Conservation (phyloP, 78 protist genomes). For the Diacronema lutheri region DNA sequence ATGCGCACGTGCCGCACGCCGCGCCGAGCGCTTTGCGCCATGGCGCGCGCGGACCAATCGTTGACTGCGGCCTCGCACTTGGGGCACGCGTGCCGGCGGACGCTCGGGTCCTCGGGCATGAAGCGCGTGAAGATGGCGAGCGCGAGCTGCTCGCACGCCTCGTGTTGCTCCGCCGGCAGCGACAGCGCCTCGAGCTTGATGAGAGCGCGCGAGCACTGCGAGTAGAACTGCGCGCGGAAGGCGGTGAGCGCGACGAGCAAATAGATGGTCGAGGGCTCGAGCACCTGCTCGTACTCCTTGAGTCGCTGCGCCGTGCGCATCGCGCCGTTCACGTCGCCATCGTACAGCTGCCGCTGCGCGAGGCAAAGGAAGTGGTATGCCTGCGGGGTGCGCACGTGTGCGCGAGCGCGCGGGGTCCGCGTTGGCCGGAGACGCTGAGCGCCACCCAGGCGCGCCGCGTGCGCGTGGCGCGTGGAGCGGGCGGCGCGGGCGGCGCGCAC, state of each 20-base stretch:
- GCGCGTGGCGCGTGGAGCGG: slow-evolving; percentile 35
- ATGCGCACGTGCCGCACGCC: neutral
- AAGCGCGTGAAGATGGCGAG: slow-evolving; percentile 44
- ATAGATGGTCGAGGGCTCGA: slow-evolving; percentile 29
- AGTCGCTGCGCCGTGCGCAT: slow-evolving; percentile 48
- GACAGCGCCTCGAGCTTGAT: slow-evolving; percentile 44
- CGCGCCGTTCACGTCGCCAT: slow-evolving; percentile 8
- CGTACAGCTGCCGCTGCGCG: slow-evolving; percentile 55
- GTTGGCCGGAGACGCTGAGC: too few species aligned
- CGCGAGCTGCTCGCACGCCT: slow-evolving; percentile 21
- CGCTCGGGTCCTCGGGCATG: neutral
- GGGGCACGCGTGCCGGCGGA: neutral
- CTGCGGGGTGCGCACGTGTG: too few species aligned
- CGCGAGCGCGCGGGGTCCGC: too few species aligned
- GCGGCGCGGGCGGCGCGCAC: too few species aligned
- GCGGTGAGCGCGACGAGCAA: slow-evolving; percentile 68
- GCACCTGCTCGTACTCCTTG: slow-evolving; percentile 56
- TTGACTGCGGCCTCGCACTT: neutral
- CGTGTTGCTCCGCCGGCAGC: neutral
- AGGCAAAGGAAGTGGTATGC: slow-evolving; percentile 56
- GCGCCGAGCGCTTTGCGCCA: too few species aligned
- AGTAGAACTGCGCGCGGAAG: slow-evolving; percentile 32
- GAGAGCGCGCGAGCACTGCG: slow-evolving; percentile 65
- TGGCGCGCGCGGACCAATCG: slow-evolving; percentile 28
- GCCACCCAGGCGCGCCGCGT: too few species aligned